Conservation (phyloP, 257 asterid genomes). For the Fraxinus americana region DNA sequence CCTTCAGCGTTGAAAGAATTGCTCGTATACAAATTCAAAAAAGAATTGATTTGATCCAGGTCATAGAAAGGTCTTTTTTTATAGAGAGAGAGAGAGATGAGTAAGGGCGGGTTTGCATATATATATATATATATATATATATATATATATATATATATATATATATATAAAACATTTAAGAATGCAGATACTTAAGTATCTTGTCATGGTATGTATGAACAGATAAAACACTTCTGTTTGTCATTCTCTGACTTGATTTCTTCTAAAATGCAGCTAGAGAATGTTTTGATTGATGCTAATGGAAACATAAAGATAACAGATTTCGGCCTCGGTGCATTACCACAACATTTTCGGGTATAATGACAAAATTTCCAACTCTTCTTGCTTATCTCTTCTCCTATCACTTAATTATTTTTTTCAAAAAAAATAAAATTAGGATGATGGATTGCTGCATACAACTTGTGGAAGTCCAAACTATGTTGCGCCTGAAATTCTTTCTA, state of each 20-base stretch:
- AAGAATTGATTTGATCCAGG: too few relatives aligned
- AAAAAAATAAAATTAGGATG: slow-evolving; percentile 50
- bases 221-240: background rate
- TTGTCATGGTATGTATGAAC: slow-evolving; percentile 15
- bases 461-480: slow-evolving; percentile 99
- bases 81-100: too few relatives aligned
- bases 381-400: slow-evolving; percentile 12
- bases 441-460: slow-evolving; percentile 92
- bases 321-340: slow-evolving; percentile 99
- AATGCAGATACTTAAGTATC: background rate
- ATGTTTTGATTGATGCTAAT: slow-evolving; percentile 70
- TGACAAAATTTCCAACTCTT: background rate
- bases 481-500: slow-evolving; percentile 92
- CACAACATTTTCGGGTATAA: slow-evolving; percentile 87
- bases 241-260: background rate
- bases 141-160: background rate
- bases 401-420: slow-evolving; percentile 14
- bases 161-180: too few relatives aligned
- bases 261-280: slow-evolving; percentile 72
- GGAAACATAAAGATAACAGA: slow-evolving; percentile 85
- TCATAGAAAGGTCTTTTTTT: too few relatives aligned
- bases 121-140: background rate
- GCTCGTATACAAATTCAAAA: too few relatives aligned
- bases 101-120: too few relatives aligned
- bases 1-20: too few relatives aligned